Conservation (phyloP, 345 rosid genomes). For the Crucihimalaya himalaica region DNA sequence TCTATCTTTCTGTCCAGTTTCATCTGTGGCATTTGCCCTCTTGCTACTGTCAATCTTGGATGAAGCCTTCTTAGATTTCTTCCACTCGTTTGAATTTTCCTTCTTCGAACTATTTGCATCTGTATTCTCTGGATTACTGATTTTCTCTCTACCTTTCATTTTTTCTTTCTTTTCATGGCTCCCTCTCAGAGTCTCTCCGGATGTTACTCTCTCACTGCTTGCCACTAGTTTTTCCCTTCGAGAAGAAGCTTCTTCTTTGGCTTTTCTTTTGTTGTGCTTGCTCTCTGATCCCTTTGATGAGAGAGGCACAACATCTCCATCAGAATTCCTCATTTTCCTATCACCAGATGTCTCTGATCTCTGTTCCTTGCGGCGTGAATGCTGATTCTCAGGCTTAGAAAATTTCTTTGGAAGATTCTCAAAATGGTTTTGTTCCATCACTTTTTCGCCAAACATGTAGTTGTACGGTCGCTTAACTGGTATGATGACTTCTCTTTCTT, state of each 20-base stretch:
- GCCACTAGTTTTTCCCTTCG: slow-evolving; percentile 39
- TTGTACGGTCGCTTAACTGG: slow-evolving; percentile 63
- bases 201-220: slow-evolving; percentile 34
- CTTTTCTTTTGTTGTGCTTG: slow-evolving; percentile 40
- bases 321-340: slow-evolving; percentile 31
- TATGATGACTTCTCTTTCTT: slow-evolving; percentile 67
- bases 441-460: slow-evolving; percentile 46
- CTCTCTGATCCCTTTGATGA: slow-evolving; percentile 37
- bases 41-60: slow-evolving; percentile 34
- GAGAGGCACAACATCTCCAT: slow-evolving; percentile 33
- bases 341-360: slow-evolving; percentile 35
- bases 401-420: slow-evolving; percentile 35
- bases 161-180: slow-evolving; percentile 40
- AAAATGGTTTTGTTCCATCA: slow-evolving; percentile 26
- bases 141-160: slow-evolving; percentile 35
- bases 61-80: slow-evolving; percentile 46
- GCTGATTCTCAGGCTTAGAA: slow-evolving; percentile 38
- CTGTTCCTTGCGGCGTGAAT: slow-evolving; percentile 25
- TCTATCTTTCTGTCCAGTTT: slow-evolving; percentile 38
- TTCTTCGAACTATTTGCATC: slow-evolving; percentile 33
- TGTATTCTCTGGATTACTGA: slow-evolving; percentile 19
- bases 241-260: slow-evolving; percentile 41
- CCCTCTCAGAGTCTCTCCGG: slow-evolving; percentile 34
- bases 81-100: slow-evolving; percentile 33
- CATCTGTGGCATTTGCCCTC: slow-evolving; percentile 38